A percentile compares a stretch with the other conserved stretches of the same genome.
phyloP scores from a whole-genome alignment of 805 yeast genomes.

The Jamesozyma gamospora region DNA sequence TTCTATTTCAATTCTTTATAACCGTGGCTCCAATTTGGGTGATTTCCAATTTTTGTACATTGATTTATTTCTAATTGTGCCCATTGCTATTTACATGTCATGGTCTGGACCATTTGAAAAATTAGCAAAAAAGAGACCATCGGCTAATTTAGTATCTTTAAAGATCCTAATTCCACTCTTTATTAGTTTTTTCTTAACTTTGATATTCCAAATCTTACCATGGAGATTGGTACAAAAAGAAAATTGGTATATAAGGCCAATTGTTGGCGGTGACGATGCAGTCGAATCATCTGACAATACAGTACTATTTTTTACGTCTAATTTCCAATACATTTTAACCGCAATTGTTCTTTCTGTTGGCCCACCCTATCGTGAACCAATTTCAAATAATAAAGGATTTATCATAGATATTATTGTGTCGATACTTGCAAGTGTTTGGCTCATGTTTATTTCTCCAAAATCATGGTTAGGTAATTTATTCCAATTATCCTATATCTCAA shows the following conservation, averaged over 20 bases:
- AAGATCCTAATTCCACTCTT: conserved; percentile 75
- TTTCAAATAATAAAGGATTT: conserved; percentile 59
- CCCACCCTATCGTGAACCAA: conserved; percentile 82
- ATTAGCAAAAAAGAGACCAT: conserved; percentile 69
- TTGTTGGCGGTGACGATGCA: conserved; percentile 71
- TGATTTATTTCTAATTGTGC: conserved; percentile 81
- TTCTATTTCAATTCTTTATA: conserved; percentile 75
- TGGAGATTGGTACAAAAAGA: conserved; percentile 53
- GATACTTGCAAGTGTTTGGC: conserved; percentile 36
- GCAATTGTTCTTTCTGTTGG: conserved; percentile 86
- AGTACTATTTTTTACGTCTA: conserved; percentile 65
- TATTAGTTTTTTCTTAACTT: conserved; percentile 59
- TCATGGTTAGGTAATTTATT: conserved; percentile 55
- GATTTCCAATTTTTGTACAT: conserved; percentile 95
- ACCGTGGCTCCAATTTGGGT: conserved; percentile 85
- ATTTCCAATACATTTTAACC: conserved; percentile 78
- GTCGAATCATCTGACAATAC: conserved; percentile 89
- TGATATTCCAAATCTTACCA: conserved; percentile 53
- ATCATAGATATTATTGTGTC: conserved; percentile 49
- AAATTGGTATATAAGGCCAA: conserved; percentile 72
- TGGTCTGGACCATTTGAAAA: conserved; percentile 75
- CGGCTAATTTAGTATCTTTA: conserved; percentile 86
- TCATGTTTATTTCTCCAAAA: conserved; percentile 47
- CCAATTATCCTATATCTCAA: conserved; percentile 60
- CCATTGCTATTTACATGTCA: conserved; percentile 94